Conservation (phyloP, 192 early-diverging fungal species). For the Coemansia sp. region DNA sequence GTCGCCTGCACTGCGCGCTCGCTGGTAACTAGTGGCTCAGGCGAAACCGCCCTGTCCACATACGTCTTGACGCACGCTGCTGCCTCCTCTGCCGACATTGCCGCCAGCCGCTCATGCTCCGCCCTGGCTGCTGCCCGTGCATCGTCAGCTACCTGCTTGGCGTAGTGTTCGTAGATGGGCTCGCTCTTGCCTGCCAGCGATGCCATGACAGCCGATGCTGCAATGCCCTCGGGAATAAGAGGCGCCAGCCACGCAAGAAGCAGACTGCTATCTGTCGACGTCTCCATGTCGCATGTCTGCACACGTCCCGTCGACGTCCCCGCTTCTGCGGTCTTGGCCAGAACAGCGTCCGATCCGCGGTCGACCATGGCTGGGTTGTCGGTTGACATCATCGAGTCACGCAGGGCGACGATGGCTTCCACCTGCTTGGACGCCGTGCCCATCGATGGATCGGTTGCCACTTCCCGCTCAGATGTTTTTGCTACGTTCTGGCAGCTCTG, state of each 20-base stretch:
- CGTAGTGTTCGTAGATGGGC: slow-evolving; percentile 39
- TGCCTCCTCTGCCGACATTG: slow-evolving; percentile 26
- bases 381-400: slow-evolving; percentile 25
- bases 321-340: slow-evolving; percentile 2
- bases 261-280: slow-evolving; percentile 21
- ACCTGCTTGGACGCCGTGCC: slow-evolving; percentile 13
- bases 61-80: slow-evolving; percentile 23
- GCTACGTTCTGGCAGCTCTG: slow-evolving; percentile 10
- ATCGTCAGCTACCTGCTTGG: slow-evolving; percentile 23
- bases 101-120: slow-evolving; percentile 27
- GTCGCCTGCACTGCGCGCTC: slow-evolving; percentile 38
- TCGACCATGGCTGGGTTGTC: slow-evolving; percentile 17
- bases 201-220: slow-evolving; percentile 20
- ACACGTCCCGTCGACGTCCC: slow-evolving; percentile 6
- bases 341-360: slow-evolving; percentile 22
- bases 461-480: slow-evolving; percentile 1
- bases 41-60: slow-evolving; percentile 27
- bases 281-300: slow-evolving; percentile 16
- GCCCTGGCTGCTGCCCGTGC: slow-evolving; percentile 27
- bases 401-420: slow-evolving; percentile 11
- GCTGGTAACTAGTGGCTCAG: slow-evolving; percentile 10
- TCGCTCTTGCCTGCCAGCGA: slow-evolving; percentile 39
- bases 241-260: slow-evolving; percentile 43
- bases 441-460: slow-evolving; percentile 28
- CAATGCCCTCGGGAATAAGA: slow-evolving; percentile 34